These are phyloP conservation scores for Ballota nigra DNA, from an alignment of 257 asterid species.

Conservation along the genomic window DNA sequence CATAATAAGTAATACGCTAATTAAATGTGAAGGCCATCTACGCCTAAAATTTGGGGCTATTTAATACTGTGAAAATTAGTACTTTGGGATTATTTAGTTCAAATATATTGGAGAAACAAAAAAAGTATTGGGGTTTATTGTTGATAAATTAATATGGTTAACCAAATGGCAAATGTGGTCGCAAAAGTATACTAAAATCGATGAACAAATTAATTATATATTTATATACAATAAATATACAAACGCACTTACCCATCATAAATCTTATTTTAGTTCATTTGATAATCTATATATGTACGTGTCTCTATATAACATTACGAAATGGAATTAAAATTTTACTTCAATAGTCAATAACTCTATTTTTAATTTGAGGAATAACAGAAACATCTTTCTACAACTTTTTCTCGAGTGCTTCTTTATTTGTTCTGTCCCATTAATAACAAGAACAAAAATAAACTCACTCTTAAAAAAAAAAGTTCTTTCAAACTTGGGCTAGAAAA, in stretches of 20 bases:
- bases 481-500: neutral
- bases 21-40: neutral
- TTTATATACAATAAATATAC: too few relatives aligned
- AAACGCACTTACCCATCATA: too few relatives aligned
- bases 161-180: too few relatives aligned
- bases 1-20: too few relatives aligned
- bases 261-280: too few relatives aligned
- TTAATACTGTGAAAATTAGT: neutral
- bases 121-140: neutral
- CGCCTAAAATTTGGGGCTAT: neutral
- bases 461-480: neutral
- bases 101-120: neutral
- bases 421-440: neutral
- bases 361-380: neutral
- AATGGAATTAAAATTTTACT: neutral
- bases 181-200: too few relatives aligned
- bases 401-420: neutral
- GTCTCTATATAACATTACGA: too few relatives aligned
- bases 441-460: too few relatives aligned
- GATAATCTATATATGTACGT: too few relatives aligned
- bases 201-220: too few relatives aligned
- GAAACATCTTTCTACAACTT: neutral
- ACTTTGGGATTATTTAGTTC: neutral
- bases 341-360: neutral
- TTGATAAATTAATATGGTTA: too few relatives aligned